Evolutionary conservation across 805 yeast species (phyloP).

Genomic region (Tetrapisispora phaffii): DNA sequence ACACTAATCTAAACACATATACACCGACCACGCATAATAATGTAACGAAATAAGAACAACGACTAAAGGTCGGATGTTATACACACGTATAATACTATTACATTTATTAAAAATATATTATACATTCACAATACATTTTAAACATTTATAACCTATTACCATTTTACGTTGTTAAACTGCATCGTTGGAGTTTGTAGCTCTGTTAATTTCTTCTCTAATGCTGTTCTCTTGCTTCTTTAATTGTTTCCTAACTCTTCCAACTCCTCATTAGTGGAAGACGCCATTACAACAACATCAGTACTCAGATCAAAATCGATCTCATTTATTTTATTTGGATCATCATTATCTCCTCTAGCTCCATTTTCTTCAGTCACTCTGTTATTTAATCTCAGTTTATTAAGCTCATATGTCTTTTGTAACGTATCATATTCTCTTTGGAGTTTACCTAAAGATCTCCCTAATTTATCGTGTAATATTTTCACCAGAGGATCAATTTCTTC

Average conservation of each 20-base stretch:
- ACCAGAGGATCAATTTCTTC: constrained; percentile 28
- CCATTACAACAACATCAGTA: constrained; percentile 24
- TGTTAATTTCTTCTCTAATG: constrained; percentile 10
- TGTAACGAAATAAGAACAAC: no score
- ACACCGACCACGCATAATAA: no score
- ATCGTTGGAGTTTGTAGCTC: neutral
- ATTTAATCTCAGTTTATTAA: constrained; percentile 20
- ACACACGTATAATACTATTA: no score
- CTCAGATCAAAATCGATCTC: constrained; percentile 11
- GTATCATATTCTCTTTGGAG: constrained; percentile 23
- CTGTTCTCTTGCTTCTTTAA: constrained; percentile 19
- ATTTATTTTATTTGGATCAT: neutral
- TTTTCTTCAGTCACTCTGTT: constrained; percentile 6
- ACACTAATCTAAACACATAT: constrained; percentile 11
- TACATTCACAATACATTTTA: neutral
- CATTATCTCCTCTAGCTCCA: constrained; percentile 4
- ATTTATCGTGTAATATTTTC: constrained; percentile 18
- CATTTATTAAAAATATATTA: neutral
- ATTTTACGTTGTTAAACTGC: no score
- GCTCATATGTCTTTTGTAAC: constrained; percentile 22
- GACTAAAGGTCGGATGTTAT: no score
- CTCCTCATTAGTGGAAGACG: constrained; percentile 27
- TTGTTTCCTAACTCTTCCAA: constrained; percentile 19
- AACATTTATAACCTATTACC: no score
- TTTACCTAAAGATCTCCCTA: constrained; percentile 19